Percentiles rank a stretch among this genome's conserved stretches.
Evolutionary conservation across 2,329 filamentous ascomycete species (phyloP).

Genomic region (Beauveria bassiana): DNA sequence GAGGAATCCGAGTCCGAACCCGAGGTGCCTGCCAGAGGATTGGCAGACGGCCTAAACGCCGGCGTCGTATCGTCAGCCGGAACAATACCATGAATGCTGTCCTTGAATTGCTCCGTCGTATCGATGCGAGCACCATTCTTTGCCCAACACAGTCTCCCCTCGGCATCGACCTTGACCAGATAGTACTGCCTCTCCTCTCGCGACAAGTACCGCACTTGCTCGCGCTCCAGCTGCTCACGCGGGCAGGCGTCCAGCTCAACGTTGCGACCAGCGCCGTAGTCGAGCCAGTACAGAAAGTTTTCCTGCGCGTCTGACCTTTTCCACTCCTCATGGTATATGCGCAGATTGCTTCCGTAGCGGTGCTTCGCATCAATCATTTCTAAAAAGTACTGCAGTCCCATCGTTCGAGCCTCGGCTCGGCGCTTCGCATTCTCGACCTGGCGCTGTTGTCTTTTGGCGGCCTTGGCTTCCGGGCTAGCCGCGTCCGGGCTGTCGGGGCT

Average conservation of each 20-base stretch:
- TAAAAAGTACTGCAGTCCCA: slow-evolving; percentile 79
- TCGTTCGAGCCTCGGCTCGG: slow-evolving; percentile 63
- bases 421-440: slow-evolving; percentile 47
- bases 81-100: slow-evolving; percentile 71
- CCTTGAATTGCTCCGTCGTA: slow-evolving; percentile 67
- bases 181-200: slow-evolving; percentile 77
- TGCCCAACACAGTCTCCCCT: slow-evolving; percentile 77
- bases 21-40: slow-evolving; percentile 15
- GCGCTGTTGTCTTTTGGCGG: slow-evolving; percentile 30
- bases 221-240: slow-evolving; percentile 64
- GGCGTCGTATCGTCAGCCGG: slow-evolving; percentile 53
- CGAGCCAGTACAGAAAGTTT: slow-evolving; percentile 93
- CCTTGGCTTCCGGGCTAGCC: slow-evolving; percentile 30
- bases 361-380: slow-evolving; percentile 85
- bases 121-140: slow-evolving; percentile 74
- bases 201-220: slow-evolving; percentile 77
- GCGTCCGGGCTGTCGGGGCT: slow-evolving; percentile 24
- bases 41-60: slow-evolving; percentile 30
- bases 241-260: slow-evolving; percentile 66
- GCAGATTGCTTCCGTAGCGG: slow-evolving; percentile 75
- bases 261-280: slow-evolving; percentile 66
- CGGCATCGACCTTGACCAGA: slow-evolving; percentile 64
- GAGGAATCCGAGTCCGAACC: slow-evolving; percentile 31
- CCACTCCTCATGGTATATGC: slow-evolving; percentile 79
- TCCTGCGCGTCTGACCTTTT: slow-evolving; percentile 67